Evolutionary conservation across 2,329 filamentous ascomycete species (phyloP).

Genomic region (Amauroascus niger): DNA sequence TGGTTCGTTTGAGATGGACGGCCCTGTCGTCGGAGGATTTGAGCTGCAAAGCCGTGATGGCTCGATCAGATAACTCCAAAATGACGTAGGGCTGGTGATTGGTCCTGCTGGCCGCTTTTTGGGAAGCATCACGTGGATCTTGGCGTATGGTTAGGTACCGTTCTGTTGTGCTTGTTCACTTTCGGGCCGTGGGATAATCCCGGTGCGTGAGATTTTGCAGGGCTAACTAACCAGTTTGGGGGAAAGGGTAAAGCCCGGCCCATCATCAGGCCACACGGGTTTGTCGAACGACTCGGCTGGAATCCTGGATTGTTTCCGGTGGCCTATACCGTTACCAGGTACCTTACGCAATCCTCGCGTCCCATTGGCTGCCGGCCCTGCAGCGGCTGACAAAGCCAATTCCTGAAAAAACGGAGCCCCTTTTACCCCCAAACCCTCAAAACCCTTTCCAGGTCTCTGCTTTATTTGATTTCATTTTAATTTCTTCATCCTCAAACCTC

Average conservation of each 20-base stretch:
- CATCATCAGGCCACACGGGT: conserved; percentile 8
- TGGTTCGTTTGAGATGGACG: too few relatives aligned
- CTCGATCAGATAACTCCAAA: conserved; percentile 10
- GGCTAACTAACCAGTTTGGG: too few relatives aligned
- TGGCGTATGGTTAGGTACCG: not conserved
- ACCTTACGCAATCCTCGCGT: not conserved
- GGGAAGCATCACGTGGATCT: not conserved
- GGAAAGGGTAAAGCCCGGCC: too few relatives aligned
- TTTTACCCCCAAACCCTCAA: conserved; percentile 1
- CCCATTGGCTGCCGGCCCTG: not conserved
- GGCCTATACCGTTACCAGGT: not conserved
- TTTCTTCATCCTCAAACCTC: not conserved
- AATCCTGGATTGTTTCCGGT: conserved; percentile 5
- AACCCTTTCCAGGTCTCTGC: not conserved
- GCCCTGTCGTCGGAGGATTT: conserved; percentile 8
- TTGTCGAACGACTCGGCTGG: conserved; percentile 12
- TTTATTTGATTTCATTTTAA: conserved; percentile 10
- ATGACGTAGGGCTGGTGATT: conserved; percentile 3
- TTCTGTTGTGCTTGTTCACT: too few relatives aligned
- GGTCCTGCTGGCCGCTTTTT: not conserved
- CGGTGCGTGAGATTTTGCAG: too few relatives aligned
- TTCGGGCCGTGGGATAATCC: too few relatives aligned
- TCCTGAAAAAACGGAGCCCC: not conserved
- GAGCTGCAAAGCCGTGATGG: conserved; percentile 8
- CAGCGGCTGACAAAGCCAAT: not conserved